Percentiles rank a stretch among this genome's conserved stretches.
Evolutionary conservation across 2,329 filamentous ascomycete genomes (phyloP).

Genomic region (Aureobasidium sp.): DNA sequence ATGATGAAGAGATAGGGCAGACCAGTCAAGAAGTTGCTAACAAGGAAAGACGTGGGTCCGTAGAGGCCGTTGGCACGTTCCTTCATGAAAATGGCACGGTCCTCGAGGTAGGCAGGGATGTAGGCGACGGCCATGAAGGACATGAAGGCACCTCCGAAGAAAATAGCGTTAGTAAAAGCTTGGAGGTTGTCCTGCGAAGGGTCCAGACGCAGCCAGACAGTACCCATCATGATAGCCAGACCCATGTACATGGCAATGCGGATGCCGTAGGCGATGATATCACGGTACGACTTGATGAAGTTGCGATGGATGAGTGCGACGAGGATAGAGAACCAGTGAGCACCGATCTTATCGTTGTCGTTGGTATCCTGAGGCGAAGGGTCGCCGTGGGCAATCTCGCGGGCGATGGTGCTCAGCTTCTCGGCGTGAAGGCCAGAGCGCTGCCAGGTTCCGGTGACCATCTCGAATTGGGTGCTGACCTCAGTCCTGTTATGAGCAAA

Average conservation of each 20-base stretch:
- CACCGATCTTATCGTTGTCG: conserved; percentile 18
- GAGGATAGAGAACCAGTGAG: conserved; percentile 43
- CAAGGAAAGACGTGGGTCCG: conserved; percentile 60
- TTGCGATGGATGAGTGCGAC: conserved; percentile 64
- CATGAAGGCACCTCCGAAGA: conserved; percentile 45
- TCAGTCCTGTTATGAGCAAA: conserved; percentile 48
- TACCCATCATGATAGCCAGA: conserved; percentile 80
- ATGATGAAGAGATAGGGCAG: conserved; percentile 72
- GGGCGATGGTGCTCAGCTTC: conserved; percentile 25
- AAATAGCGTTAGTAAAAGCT: conserved; percentile 72
- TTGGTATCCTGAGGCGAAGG: conserved; percentile 2
- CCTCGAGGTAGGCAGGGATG: conserved; percentile 74
- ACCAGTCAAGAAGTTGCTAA: conserved; percentile 76
- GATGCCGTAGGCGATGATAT: conserved; percentile 76
- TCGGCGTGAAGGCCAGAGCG: conserved; percentile 7
- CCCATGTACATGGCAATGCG: conserved; percentile 73
- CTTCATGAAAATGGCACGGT: conserved; percentile 62
- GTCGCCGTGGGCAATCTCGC: conserved; percentile 24
- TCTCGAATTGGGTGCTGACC: conserved; percentile 40
- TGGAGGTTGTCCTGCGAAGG: conserved; percentile 65
- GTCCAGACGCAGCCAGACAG: conserved; percentile 68
- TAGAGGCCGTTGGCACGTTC: conserved; percentile 77
- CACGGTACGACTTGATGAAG: conserved; percentile 76
- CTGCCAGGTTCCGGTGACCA: conserved; percentile 49
- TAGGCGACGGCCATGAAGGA: conserved; percentile 60